Evolutionary conservation across 257 asterid species (phyloP).

Genomic region (Vinca minor): DNA sequence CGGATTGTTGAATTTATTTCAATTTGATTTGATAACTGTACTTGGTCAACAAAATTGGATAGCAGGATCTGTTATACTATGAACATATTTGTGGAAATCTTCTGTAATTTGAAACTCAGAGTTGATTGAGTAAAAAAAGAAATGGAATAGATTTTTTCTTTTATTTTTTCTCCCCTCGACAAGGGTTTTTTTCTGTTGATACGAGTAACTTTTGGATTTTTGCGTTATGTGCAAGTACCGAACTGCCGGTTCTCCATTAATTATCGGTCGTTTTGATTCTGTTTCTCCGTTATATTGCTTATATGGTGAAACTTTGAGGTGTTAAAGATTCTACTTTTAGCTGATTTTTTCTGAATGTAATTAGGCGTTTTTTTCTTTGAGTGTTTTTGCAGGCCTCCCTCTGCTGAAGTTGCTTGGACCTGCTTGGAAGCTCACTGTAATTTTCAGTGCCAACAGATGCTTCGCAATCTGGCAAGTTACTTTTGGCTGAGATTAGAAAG

Average conservation of each 20-base stretch:
- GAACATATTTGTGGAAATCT: too few relatives aligned
- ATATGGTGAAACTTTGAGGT: conserved; percentile 11
- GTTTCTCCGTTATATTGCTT: background rate
- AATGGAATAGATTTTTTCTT: background rate
- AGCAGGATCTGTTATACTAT: background rate
- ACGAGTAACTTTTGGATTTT: background rate
- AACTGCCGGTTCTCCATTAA: background rate
- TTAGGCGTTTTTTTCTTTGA: conserved; percentile 1
- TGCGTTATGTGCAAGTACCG: background rate
- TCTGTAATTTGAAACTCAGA: background rate
- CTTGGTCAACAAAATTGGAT: background rate
- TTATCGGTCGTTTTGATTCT: background rate
- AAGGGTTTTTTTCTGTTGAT: background rate
- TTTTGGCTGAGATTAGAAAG: background rate
- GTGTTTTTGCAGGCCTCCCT: background rate
- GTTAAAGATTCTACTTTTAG: conserved; percentile 5
- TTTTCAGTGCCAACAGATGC: background rate
- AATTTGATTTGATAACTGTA: background rate
- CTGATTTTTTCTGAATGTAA: background rate
- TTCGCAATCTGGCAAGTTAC: background rate
- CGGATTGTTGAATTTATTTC: background rate
- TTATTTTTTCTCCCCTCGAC: background rate
- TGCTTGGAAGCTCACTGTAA: conserved; percentile 7
- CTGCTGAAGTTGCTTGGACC: conserved; percentile 11
- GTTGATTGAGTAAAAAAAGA: background rate